Conservation (phyloP, 1,284 basidiomycete genomes). For the Fomitiporia mediterranea region DNA sequence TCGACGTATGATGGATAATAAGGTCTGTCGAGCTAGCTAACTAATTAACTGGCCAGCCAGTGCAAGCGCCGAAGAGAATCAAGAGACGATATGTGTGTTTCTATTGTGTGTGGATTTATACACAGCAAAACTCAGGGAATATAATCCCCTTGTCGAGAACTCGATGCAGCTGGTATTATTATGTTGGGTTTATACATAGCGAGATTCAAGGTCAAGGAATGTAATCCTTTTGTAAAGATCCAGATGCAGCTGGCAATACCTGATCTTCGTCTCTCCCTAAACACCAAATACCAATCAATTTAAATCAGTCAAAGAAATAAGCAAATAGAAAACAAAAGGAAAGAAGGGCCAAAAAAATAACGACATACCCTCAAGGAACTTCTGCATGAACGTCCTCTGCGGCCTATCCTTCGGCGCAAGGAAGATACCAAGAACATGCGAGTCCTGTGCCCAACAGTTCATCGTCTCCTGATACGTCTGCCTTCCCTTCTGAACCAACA, state of each 20-base stretch:
- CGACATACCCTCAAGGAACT: conserved; percentile 75
- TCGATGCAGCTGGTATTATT: too few species aligned
- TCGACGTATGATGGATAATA: not conserved
- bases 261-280: conserved; percentile 23
- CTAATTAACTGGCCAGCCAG: too few species aligned
- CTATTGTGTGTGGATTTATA: too few species aligned
- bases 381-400: conserved; percentile 72
- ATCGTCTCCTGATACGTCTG: conserved; percentile 94
- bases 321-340: not conserved
- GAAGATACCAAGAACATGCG: conserved; percentile 68
- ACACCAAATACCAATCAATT: not conserved
- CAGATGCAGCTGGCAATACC: conserved; percentile 19
- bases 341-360: not conserved
- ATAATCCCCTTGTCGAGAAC: too few species aligned
- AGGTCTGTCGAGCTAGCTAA: too few species aligned
- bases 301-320: not conserved
- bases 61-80: too few species aligned
- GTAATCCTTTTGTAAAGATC: conserved; percentile 10
- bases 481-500: conserved; percentile 82
- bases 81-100: too few species aligned
- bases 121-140: too few species aligned
- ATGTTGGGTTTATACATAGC: not conserved
- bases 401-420: conserved; percentile 47
- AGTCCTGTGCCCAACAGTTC: conserved; percentile 89
- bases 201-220: conserved; percentile 2